These are phyloP conservation scores for Haplosporangium sp. DNA, from an alignment of 371 early-diverging fungal genomes.

Conservation along the genomic window DNA sequence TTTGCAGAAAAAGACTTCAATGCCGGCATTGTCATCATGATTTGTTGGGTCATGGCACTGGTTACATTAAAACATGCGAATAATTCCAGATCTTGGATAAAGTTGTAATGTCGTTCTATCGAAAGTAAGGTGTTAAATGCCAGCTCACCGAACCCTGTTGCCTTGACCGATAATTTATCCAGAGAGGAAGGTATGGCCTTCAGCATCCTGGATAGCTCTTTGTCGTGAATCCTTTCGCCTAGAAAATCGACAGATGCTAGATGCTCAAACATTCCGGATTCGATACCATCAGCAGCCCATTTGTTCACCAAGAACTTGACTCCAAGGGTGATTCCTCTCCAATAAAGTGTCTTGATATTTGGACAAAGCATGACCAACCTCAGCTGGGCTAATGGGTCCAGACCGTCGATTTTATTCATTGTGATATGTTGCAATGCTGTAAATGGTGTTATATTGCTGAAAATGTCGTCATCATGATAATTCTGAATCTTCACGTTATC, in stretches of 20 bases:
- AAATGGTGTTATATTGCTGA: not conserved
- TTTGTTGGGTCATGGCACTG: not conserved
- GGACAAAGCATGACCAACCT: not conserved
- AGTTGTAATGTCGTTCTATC: not conserved
- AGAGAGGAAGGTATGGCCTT: not conserved
- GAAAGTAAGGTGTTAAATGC: not conserved
- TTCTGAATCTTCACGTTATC: not conserved
- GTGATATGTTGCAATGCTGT: not conserved
- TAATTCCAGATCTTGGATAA: conserved; percentile 2
- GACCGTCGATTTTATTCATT: not conserved
- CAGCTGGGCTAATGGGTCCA: not conserved
- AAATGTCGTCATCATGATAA: not conserved
- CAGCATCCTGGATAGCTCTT: not conserved
- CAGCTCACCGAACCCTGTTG: not conserved
- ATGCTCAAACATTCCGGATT: not conserved
- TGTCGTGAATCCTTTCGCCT: not conserved
- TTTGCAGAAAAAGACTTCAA: not conserved
- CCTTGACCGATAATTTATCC: not conserved
- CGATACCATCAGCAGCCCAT: not conserved
- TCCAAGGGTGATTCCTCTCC: not conserved
- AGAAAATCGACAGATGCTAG: not conserved
- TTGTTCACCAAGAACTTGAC: not conserved
- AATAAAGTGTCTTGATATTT: not conserved
- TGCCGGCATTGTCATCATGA: not conserved
- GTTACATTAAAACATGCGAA: conserved; percentile 1